phyloP scores from a whole-genome alignment of 768 basidiomycete species.

The Asterophora lycoperdoides region DNA sequence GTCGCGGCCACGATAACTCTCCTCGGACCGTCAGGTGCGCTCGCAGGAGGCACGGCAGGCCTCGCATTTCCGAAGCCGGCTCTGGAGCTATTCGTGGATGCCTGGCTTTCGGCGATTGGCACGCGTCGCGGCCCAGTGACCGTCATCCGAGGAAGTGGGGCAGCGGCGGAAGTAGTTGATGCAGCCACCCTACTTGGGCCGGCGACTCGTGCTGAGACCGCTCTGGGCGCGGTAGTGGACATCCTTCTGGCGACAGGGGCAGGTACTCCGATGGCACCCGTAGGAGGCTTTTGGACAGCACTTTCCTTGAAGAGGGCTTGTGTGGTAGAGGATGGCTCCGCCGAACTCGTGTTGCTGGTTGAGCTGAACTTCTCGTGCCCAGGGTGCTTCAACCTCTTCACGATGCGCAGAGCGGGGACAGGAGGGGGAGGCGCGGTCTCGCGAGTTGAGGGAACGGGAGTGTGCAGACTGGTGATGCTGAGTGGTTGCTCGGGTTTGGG shows the following conservation, averaged over 20 bases:
- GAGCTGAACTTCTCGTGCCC: conserved; percentile 18
- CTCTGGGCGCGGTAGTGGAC: background rate
- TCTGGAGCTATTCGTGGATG: background rate
- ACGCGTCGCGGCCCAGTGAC: conserved; percentile 35
- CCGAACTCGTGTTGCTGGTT: conserved; percentile 9
- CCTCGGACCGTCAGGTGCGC: conserved; percentile 11
- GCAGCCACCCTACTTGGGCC: conserved; percentile 2
- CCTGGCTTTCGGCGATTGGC: conserved; percentile 17
- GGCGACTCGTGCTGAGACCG: background rate
- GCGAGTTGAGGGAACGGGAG: conserved; percentile 11
- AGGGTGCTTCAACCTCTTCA: conserved; percentile 34
- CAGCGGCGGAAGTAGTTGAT: background rate
- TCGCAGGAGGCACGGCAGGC: background rate
- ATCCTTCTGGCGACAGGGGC: background rate
- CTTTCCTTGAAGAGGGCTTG: background rate
- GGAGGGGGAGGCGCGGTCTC: conserved; percentile 29
- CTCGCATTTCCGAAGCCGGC: conserved; percentile 3
- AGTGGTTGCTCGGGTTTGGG: conserved; percentile 7
- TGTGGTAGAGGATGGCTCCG: conserved; percentile 4
- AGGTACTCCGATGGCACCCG: background rate
- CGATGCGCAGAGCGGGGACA: conserved; percentile 44
- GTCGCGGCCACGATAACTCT: conserved; percentile 10
- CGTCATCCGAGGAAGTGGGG: conserved; percentile 11
- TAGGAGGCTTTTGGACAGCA: background rate
- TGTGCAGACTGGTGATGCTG: background rate